Conservation (phyloP, 768 basidiomycete genomes). For the Sutorius australiensis region DNA sequence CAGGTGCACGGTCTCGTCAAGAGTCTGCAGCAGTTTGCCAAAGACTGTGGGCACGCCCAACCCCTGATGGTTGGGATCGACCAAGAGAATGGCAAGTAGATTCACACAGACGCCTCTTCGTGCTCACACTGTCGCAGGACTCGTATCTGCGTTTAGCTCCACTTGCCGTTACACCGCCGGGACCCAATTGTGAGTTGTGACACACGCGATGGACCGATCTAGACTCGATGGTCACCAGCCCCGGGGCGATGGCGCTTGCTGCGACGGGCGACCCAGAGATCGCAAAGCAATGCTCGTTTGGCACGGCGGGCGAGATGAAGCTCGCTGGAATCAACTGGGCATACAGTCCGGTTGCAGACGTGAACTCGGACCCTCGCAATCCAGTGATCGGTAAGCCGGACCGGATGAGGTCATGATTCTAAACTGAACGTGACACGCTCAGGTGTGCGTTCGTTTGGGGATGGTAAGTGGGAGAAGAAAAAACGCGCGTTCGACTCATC, state of each 20-base stretch:
- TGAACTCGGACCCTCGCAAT: conserved; percentile 66
- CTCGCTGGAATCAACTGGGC: conserved; percentile 68
- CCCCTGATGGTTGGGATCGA: conserved; percentile 69
- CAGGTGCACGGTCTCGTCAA: conserved; percentile 48
- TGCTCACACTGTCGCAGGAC: conserved; percentile 36
- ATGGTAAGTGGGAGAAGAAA: conserved; percentile 40
- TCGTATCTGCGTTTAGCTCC: conserved; percentile 66
- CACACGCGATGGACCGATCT: background rate
- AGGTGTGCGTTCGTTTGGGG: conserved; percentile 71
- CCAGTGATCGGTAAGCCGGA: conserved; percentile 60
- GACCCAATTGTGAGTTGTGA: conserved; percentile 58
- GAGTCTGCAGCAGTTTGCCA: conserved; percentile 53
- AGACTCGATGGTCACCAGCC: conserved; percentile 36
- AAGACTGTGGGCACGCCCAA: conserved; percentile 48
- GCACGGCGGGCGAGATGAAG: conserved; percentile 53
- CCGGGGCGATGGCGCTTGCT: conserved; percentile 70
- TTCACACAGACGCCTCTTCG: background rate
- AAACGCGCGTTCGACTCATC: background rate
- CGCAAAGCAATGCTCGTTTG: conserved; percentile 45
- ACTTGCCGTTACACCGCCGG: conserved; percentile 40
- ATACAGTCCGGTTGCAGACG: conserved; percentile 67
- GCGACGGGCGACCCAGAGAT: conserved; percentile 46
- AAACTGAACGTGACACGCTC: background rate
- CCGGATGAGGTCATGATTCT: background rate
- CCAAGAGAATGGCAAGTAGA: conserved; percentile 62